Evolutionary conservation across 306 rosid genomes (phyloP).

Genomic region (Fagus sylvatica): DNA sequence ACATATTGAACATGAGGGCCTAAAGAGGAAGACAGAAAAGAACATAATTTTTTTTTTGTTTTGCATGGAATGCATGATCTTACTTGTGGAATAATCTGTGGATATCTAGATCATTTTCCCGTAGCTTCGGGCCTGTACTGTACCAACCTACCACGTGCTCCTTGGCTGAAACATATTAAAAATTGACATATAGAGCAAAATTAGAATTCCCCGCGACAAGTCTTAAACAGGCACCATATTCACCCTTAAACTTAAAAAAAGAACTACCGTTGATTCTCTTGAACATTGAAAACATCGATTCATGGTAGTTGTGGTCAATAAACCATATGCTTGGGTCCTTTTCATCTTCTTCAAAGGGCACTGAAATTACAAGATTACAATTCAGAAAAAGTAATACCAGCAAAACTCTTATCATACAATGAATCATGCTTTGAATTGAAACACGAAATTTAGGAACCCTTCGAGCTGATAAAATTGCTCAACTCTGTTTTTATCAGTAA

Average conservation of each 20-base stretch:
- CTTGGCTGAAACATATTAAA: slow-evolving; percentile 57
- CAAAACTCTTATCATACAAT: neutral
- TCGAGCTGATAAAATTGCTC: neutral
- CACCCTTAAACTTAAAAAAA: neutral
- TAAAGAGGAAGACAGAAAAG: neutral
- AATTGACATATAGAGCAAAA: neutral
- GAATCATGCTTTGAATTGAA: neutral
- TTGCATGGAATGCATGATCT: slow-evolving; percentile 9
- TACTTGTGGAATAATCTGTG: slow-evolving; percentile 79
- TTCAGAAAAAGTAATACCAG: neutral
- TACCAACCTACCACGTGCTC: slow-evolving; percentile 96
- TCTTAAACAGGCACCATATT: neutral
- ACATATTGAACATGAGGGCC: neutral
- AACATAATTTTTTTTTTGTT: neutral
- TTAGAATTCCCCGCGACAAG: neutral
- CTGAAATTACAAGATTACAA: slow-evolving; percentile 38
- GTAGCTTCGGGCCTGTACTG: slow-evolving; percentile 87
- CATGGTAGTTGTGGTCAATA: slow-evolving; percentile 92
- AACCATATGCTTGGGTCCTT: slow-evolving; percentile 93
- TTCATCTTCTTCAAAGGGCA: slow-evolving; percentile 95
- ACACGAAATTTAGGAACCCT: neutral
- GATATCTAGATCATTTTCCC: slow-evolving; percentile 88
- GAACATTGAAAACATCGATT: slow-evolving; percentile 91
- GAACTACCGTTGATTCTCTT: slow-evolving; percentile 86
- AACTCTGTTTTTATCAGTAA: neutral